phyloP scores from a whole-genome alignment of 2,329 filamentous ascomycete genomes.

The Diaporthe capsici region DNA sequence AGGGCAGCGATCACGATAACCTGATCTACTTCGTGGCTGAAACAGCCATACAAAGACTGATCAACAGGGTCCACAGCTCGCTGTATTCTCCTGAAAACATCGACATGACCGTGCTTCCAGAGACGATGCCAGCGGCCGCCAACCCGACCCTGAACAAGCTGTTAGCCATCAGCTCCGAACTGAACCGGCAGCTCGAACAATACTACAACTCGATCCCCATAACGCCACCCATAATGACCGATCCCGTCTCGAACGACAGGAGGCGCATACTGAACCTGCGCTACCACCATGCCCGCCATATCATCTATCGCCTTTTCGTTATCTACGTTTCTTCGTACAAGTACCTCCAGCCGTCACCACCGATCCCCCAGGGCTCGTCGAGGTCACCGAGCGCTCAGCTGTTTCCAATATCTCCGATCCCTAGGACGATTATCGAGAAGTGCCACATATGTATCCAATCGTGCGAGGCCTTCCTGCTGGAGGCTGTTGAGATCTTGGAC shows the following conservation, averaged over 20 bases:
- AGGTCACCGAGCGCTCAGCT: constrained; percentile 12
- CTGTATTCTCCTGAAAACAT: constrained; percentile 54
- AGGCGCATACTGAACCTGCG: constrained; percentile 78
- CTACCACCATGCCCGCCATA: constrained; percentile 79
- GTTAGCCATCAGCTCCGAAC: constrained; percentile 52
- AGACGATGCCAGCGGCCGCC: constrained; percentile 44
- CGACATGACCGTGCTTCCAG: constrained; percentile 43
- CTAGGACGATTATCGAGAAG: constrained; percentile 51
- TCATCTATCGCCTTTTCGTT: constrained; percentile 76
- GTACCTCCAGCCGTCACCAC: constrained; percentile 37
- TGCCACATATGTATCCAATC: constrained; percentile 54
- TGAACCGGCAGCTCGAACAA: constrained; percentile 55
- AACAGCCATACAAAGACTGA: constrained; percentile 56
- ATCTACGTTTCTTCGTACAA: constrained; percentile 48
- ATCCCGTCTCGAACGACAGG: constrained; percentile 71
- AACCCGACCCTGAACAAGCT: constrained; percentile 49
- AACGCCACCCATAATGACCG: constrained; percentile 68
- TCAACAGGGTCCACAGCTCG: constrained; percentile 59
- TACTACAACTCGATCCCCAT: constrained; percentile 56
- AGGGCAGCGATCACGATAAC: constrained; percentile 51
- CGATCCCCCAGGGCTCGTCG: constrained; percentile 22
- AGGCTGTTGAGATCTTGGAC: constrained; percentile 53
- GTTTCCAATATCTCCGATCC: constrained; percentile 32
- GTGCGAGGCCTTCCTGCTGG: constrained; percentile 53
- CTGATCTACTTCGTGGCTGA: constrained; percentile 58